These are phyloP conservation scores for Diatrype stigma DNA, from an alignment of 2,329 filamentous ascomycete genomes.

Conservation along the genomic window DNA sequence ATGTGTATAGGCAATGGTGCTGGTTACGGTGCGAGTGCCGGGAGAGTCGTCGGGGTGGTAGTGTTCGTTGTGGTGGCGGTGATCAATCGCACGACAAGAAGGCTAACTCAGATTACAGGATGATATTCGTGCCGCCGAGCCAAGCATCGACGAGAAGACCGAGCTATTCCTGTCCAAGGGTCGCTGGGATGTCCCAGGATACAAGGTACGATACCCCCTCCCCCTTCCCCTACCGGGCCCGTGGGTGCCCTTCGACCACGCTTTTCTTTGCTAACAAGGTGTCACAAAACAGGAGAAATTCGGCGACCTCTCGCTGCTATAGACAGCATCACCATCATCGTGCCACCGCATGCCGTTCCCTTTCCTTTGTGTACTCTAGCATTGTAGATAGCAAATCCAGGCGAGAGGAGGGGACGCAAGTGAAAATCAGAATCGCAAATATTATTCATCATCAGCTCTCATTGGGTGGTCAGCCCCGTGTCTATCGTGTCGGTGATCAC, in stretches of 20 bases:
- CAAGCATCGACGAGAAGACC: slow-evolving; percentile 97
- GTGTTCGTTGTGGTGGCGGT: background rate
- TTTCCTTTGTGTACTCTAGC: slow-evolving; percentile 63
- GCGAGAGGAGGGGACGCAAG: slow-evolving; percentile 12
- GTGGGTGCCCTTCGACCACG: too few species aligned
- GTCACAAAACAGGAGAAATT: slow-evolving; percentile 78
- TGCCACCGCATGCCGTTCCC: slow-evolving; percentile 32
- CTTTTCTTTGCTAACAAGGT: slow-evolving; percentile 32
- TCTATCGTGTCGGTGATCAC: too few species aligned
- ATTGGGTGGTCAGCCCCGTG: too few species aligned
- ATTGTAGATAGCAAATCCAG: slow-evolving; percentile 60
- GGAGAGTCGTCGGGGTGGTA: slow-evolving; percentile 3
- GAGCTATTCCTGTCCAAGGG: slow-evolving; percentile 95
- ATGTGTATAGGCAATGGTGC: background rate
- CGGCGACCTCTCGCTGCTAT: slow-evolving; percentile 92
- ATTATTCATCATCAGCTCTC: slow-evolving; percentile 15
- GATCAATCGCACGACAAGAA: slow-evolving; percentile 7
- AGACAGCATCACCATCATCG: slow-evolving; percentile 39
- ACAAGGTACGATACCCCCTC: slow-evolving; percentile 71
- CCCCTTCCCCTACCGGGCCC: too few species aligned
- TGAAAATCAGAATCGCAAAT: slow-evolving; percentile 17
- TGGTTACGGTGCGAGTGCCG: background rate
- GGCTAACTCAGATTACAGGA: slow-evolving; percentile 55
- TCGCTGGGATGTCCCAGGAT: slow-evolving; percentile 96
- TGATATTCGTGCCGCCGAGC: slow-evolving; percentile 88